Percentiles rank a stretch among this genome's conserved stretches.
phyloP scores from a whole-genome alignment of 78 protist species.

The Isochrysis galbana region DNA sequence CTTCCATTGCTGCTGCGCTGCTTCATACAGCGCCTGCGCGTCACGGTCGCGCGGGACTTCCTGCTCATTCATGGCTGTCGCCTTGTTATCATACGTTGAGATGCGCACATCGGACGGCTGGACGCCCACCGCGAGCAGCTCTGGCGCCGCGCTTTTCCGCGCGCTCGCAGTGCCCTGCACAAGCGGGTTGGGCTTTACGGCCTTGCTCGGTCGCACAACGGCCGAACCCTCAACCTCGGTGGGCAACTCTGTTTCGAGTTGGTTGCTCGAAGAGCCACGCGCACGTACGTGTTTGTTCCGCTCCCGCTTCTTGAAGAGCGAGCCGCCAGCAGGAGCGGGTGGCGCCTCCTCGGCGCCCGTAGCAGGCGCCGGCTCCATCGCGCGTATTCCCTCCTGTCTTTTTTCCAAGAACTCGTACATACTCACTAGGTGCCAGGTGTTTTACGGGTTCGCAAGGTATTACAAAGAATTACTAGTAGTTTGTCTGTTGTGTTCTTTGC shows the following conservation, averaged over 20 bases:
- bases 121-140: background rate
- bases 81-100: background rate
- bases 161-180: background rate
- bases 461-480: too few species aligned
- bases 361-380: background rate
- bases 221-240: background rate
- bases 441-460: too few species aligned
- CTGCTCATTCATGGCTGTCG: background rate
- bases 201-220: background rate
- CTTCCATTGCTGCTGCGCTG: background rate
- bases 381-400: too few species aligned
- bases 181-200: background rate
- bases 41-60: constrained; percentile 2
- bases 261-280: background rate
- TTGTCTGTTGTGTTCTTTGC: too few species aligned
- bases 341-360: too few species aligned
- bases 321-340: background rate
- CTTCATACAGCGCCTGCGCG: background rate
- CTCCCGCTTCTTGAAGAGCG: background rate
- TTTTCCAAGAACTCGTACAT: too few species aligned
- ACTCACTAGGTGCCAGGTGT: too few species aligned
- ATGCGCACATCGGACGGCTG: background rate
- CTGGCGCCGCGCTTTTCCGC: background rate
- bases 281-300: background rate
- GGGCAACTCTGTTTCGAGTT: background rate